phyloP scores from a whole-genome alignment of 768 basidiomycete species.

The Leucocoprinus leucothites region DNA sequence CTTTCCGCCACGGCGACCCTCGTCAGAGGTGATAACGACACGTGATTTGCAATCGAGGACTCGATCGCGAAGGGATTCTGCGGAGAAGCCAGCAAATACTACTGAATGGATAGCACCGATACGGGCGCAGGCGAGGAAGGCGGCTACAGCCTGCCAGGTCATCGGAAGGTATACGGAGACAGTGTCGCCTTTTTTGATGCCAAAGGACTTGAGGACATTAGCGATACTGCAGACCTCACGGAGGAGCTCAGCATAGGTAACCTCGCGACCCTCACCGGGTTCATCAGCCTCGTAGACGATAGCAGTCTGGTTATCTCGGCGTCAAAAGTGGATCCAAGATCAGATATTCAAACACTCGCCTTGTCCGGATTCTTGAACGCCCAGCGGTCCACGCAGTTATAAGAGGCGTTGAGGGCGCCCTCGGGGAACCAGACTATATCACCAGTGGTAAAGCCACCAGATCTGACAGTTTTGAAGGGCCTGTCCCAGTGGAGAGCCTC shows the following conservation, averaged over 20 bases:
- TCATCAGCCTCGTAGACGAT: constrained; percentile 99
- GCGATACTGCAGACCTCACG: constrained; percentile 87
- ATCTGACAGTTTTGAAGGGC: constrained; percentile 82
- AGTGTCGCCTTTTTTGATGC: constrained; percentile 93
- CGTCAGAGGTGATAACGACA: constrained; percentile 95
- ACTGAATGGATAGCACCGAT: constrained; percentile 97
- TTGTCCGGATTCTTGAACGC: constrained; percentile 87
- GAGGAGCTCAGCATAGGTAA: constrained; percentile 83
- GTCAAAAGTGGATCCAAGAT: neutral
- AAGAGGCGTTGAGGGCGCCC: constrained; percentile 86
- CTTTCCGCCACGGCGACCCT: constrained; percentile 93
- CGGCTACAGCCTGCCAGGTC: constrained; percentile 94
- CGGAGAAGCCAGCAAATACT: constrained; percentile 95
- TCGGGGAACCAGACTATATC: constrained; percentile 98
- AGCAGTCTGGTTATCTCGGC: constrained; percentile 58
- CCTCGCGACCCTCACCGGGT: constrained; percentile 69
- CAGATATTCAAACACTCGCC: constrained; percentile 31
- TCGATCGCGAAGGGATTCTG: constrained; percentile 92
- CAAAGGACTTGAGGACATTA: constrained; percentile 86
- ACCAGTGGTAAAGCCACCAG: constrained; percentile 80
- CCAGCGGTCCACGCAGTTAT: constrained; percentile 98
- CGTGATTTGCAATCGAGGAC: constrained; percentile 84
- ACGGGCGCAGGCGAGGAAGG: constrained; percentile 96
- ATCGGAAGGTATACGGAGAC: constrained; percentile 92
- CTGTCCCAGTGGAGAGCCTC: constrained; percentile 84